Base-by-base conservation (phyloP, 2,329 filamentous ascomycete genomes). In the Trichoderma sp. region DNA sequence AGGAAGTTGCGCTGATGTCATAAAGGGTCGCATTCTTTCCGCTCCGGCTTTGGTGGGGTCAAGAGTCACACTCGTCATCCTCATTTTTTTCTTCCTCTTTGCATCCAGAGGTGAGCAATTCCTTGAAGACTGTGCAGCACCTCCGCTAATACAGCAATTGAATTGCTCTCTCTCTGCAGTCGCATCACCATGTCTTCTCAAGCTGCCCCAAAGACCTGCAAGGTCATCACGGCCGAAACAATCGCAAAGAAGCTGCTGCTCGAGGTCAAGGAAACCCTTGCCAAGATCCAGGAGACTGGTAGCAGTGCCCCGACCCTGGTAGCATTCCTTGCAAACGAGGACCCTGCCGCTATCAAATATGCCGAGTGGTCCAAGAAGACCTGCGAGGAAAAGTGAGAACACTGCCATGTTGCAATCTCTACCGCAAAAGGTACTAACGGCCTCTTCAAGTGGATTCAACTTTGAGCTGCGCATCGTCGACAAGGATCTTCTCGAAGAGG, bases 281-380 rank as follows among this genome's bases (percentile, higher is more conserved):
- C 89, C 78, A 91, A 90, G 75, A 85, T 97, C 62, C 87, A 91
- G 78, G 89, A 88, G 75, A 85, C 81, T 39, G 80, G 80, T 73
- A 82, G 82, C 72, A 77, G 79, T 56, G 85, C 90, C 80, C 95
- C 96, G 39, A 91, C 92, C 73, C 88, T 99, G 68, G 93, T 95
- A 58, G 96, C 95, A 72, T 97, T 98, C 83, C 86, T 99, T 71
- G 94, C 95, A 76, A 98, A 97, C 82, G 88, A 89, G 75, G 96
- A 99, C 83, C 94, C 95, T 34, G 93, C 94, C 51, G 95, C 95
- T 36, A 86, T 93, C 77, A 94, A 97, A 85, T 98, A 99, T 81
- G 96, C 96, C 70, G 93, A 98, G 82, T 98, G 94, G 93, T 98
- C 95, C 53, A 93, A 94, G 82, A 98, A 97, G 87, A 98, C 96